Evolutionary conservation across 208 protist genomes (phyloP).

Genomic region (Leishmania guyanensis): DNA sequence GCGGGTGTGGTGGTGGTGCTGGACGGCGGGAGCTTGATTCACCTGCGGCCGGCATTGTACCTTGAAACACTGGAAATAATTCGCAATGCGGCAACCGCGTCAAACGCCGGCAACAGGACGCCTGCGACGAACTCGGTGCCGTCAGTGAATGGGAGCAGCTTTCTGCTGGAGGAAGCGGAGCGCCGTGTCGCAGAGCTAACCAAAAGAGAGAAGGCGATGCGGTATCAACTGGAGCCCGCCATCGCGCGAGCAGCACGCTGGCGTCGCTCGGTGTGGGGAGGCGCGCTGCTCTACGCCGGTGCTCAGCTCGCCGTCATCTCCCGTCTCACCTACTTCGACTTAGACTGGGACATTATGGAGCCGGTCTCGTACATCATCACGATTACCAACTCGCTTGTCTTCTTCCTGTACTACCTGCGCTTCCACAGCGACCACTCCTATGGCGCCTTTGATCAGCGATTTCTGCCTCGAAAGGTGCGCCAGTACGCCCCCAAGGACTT

Average conservation of each 20-base stretch:
- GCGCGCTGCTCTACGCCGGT: slow-evolving; percentile 56
- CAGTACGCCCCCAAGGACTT: slow-evolving; percentile 73
- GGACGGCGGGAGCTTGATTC: slow-evolving; percentile 42
- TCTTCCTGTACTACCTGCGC: slow-evolving; percentile 71
- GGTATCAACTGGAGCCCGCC: slow-evolving; percentile 41
- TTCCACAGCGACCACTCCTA: slow-evolving; percentile 62
- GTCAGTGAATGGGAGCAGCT: slow-evolving; percentile 10
- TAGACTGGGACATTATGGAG: slow-evolving; percentile 93
- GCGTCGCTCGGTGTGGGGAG: slow-evolving; percentile 69
- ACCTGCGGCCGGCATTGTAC: slow-evolving; percentile 67
- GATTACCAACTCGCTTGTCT: slow-evolving; percentile 57
- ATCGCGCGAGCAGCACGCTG: slow-evolving; percentile 53
- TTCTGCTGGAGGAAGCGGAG: slow-evolving; percentile 50
- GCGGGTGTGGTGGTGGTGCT: slow-evolving; percentile 61
- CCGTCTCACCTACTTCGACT: slow-evolving; percentile 86
- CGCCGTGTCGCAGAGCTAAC: slow-evolving; percentile 37
- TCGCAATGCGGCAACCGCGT: background rate
- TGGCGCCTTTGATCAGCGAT: slow-evolving; percentile 52
- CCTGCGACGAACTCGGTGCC: background rate
- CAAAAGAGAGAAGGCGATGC: slow-evolving; percentile 42
- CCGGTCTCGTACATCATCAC: slow-evolving; percentile 83
- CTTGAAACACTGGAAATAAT: slow-evolving; percentile 38
- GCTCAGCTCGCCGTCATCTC: slow-evolving; percentile 78
- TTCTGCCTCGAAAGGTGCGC: slow-evolving; percentile 49
- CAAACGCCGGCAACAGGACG: background rate